Evolutionary conservation across 257 asterid genomes (phyloP).

Genomic region (Solanum chilense): DNA sequence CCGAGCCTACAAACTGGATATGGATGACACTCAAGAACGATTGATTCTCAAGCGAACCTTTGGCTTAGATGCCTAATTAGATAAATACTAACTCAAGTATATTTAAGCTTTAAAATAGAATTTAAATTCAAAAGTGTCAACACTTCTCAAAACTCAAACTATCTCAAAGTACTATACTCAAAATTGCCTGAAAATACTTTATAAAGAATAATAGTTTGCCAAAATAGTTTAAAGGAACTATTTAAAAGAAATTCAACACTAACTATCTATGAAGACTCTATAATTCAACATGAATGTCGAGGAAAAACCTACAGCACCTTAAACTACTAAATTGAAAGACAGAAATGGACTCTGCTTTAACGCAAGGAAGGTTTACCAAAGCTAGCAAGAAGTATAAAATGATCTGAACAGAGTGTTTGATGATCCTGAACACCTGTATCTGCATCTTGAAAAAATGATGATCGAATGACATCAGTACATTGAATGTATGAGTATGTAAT

Average conservation of each 20-base stretch:
- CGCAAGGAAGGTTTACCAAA: not conserved
- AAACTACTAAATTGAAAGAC: not conserved
- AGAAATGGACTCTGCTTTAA: not conserved
- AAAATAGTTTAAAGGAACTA: not conserved
- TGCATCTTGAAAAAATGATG: not conserved
- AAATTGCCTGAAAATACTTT: not conserved
- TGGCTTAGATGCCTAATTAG: not conserved
- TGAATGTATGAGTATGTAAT: not conserved
- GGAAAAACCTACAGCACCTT: not conserved
- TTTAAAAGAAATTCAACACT: too few species aligned
- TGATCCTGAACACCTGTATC: not conserved
- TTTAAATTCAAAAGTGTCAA: too few species aligned
- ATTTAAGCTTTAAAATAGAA: too few species aligned
- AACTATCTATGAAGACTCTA: not conserved
- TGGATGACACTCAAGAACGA: not conserved
- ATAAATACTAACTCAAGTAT: not conserved
- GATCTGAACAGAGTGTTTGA: not conserved
- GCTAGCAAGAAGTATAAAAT: not conserved
- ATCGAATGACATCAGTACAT: not conserved
- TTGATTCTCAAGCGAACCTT: not conserved
- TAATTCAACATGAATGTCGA: too few species aligned
- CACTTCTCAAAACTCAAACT: not conserved
- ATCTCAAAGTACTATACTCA: not conserved
- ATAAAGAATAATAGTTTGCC: not conserved
- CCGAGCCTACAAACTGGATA: not conserved